Evolutionary conservation across 768 basidiomycete species (phyloP).

Genomic region (Calocybe indica): DNA sequence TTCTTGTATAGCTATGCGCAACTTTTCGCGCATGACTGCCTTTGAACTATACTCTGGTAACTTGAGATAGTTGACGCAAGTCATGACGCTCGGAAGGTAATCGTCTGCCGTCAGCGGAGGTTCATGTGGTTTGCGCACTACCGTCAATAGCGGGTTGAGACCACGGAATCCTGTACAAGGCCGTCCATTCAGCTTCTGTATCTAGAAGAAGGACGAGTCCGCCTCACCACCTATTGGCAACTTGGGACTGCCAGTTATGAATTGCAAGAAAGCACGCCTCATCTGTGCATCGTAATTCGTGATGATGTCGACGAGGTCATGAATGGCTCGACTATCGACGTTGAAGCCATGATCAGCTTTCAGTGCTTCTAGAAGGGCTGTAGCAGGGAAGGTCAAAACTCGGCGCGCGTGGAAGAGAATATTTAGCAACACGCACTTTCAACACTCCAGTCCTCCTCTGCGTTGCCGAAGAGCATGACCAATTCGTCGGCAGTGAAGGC

Average conservation of each 20-base stretch:
- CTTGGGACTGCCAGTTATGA: conserved; percentile 97
- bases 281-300: conserved; percentile 65
- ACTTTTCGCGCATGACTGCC: conserved; percentile 76
- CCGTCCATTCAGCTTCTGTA: too few species aligned
- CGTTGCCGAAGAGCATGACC: conserved; percentile 93
- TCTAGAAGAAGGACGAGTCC: conserved; percentile 15
- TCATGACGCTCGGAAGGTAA: conserved; percentile 97
- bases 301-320: conserved; percentile 84
- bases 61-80: conserved; percentile 96
- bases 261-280: conserved; percentile 88
- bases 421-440: conserved; percentile 61
- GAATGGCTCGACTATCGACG: conserved; percentile 87
- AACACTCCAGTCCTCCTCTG: conserved; percentile 94
- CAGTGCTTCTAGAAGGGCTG: conserved; percentile 83
- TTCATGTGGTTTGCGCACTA: conserved; percentile 96
- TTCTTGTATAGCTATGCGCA: conserved; percentile 83
- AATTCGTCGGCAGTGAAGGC: conserved; percentile 94
- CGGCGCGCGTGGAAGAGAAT: neutral
- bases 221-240: conserved; percentile 86
- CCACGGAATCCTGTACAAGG: conserved; percentile 72
- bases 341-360: conserved; percentile 99
- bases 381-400: conserved; percentile 7
- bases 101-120: conserved; percentile 86
- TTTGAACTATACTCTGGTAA: conserved; percentile 93
- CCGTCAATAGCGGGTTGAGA: conserved; percentile 88